Base-by-base conservation (phyloP, 768 basidiomycete species). In the Podaxis sp. region DNA sequence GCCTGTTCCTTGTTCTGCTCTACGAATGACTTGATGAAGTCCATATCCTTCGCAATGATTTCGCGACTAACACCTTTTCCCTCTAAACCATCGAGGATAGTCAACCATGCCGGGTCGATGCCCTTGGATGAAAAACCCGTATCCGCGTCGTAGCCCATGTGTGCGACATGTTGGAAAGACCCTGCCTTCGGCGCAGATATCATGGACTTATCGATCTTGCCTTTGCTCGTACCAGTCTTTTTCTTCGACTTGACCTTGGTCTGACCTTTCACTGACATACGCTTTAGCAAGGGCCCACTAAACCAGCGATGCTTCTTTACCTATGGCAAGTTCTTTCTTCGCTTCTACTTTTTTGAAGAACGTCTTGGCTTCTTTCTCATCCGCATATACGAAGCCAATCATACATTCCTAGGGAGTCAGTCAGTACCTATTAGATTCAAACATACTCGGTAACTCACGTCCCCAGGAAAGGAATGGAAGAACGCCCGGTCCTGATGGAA, bases 121-220 rank as follows among this genome's bases (percentile, higher is more conserved):
- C 92, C 92, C 15, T 80, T 82, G 0, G 90, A 91, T 0, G 88
- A 89, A 74, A 94, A 98, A 2, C 96, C 96, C 25, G 87, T 84
- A 66, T 96, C 87, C 0, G 84, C 73, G 68, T 97, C 92, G 73
- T 90, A 97, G 12, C 95, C 96, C 91, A 99, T 96, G 71, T 98
- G 96, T 0, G 91, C 94, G 49, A 97, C 82, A 70, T 98, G 96
- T 61, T 85, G 82, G 78, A 98, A 98, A 7, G 89, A 89, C 13
- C 88, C 88, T 1, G 77, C 73, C 3, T 86, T 84, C 2, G 95
- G 96, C 0, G 80, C 90, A 11, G 94, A 95, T 54, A 98, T 98
- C 80, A 90, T 85, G 0, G 93, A 90, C 74, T 97, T 98, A 78
- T 96, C 90, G 62, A 98, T 91, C 73, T 87, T 90, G 52, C 92